Conservation (phyloP, 176 grass and related monocot genomes). For the Ensete glaucum region DNA sequence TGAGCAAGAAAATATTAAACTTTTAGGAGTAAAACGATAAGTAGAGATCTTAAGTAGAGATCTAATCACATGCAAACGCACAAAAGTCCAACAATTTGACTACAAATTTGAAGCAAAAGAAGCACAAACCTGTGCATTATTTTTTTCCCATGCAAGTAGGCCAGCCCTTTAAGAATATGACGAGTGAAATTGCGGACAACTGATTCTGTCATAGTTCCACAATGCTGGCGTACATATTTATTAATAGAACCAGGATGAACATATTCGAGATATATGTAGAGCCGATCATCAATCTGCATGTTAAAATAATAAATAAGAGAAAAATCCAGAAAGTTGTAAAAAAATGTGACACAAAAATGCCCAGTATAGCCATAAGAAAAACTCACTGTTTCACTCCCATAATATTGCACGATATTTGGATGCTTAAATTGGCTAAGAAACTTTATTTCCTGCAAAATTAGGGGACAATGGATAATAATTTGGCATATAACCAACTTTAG, state of each 20-base stretch:
- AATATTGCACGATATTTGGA: constrained; percentile 96
- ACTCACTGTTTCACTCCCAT: constrained; percentile 89
- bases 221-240: constrained; percentile 19
- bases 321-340: constrained; percentile 21
- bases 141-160: constrained; percentile 19
- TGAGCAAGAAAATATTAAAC: too few species aligned
- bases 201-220: constrained; percentile 24
- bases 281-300: constrained; percentile 14
- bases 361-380: constrained; percentile 9
- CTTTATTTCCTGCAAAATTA: constrained; percentile 81
- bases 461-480: constrained; percentile 16
- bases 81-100: background rate
- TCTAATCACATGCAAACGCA: background rate
- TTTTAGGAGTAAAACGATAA: background rate
- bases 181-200: constrained; percentile 23
- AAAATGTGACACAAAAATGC: constrained; percentile 13
- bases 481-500: constrained; percentile 15
- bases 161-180: constrained; percentile 20
- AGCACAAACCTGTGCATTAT: constrained; percentile 15
- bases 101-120: background rate
- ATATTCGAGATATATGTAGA: constrained; percentile 23
- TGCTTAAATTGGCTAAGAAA: constrained; percentile 99
- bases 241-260: constrained; percentile 24
- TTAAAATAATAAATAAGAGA: constrained; percentile 30
- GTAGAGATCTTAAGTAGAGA: background rate